Evolutionary conservation across 2,329 filamentous ascomycete species (phyloP).

Genomic region (Meredithiella fracta): DNA sequence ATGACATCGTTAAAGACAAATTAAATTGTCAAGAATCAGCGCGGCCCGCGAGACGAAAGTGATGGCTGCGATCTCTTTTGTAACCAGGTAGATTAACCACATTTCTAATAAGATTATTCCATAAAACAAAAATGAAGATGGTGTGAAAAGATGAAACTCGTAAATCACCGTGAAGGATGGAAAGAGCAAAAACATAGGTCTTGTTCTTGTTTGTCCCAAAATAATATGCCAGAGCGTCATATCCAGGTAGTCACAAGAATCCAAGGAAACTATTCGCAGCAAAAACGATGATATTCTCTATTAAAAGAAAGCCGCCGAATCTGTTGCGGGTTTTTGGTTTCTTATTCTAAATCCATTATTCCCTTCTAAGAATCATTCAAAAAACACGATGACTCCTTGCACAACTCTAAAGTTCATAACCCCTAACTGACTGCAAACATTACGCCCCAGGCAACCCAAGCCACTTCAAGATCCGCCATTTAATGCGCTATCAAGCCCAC

Average conservation of each 20-base stretch:
- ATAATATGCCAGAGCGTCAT: no score
- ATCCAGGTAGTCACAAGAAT: constrained; percentile 1
- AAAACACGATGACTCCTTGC: not conserved
- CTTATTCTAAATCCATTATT: constrained; percentile 3
- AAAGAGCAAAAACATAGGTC: not conserved
- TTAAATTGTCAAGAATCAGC: not conserved
- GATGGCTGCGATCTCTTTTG: not conserved
- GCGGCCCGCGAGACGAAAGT: not conserved
- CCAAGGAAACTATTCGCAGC: not conserved
- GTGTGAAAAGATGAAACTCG: constrained; percentile 6
- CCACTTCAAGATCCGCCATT: not conserved
- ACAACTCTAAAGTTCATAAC: not conserved
- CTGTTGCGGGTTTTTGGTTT: constrained; percentile 1
- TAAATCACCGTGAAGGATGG: not conserved
- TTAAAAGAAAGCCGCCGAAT: constrained; percentile 1
- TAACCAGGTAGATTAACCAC: not conserved
- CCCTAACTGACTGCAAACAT: not conserved
- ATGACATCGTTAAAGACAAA: not conserved
- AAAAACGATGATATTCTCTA: constrained; percentile 3
- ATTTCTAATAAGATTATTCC: constrained; percentile 5
- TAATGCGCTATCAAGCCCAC: not conserved
- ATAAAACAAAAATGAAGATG: constrained; percentile 1
- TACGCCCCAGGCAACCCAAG: not conserved
- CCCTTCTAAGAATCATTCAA: not conserved
- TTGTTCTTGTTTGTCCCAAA: constrained; percentile 11